Conservation (phyloP, 2,329 filamentous ascomycete genomes). For the Cordyceps fumosorosea region DNA sequence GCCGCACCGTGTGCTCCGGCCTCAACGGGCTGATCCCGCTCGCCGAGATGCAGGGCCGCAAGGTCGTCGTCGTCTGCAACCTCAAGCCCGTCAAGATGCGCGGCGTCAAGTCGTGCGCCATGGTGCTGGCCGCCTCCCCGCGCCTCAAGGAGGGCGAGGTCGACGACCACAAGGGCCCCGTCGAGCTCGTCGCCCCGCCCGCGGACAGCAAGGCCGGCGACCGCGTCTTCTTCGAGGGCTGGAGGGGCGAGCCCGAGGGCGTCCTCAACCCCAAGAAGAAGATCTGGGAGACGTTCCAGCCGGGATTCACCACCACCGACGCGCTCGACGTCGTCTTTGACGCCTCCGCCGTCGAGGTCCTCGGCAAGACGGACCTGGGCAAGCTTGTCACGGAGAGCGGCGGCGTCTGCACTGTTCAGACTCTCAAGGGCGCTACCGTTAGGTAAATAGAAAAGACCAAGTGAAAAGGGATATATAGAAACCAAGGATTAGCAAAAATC, state of each 20-base stretch:
- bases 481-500: not conserved
- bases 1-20: slow-evolving; percentile 93
- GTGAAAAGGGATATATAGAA: not conserved
- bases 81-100: slow-evolving; percentile 99
- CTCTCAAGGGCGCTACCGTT: slow-evolving; percentile 72
- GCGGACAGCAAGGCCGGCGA: slow-evolving; percentile 74
- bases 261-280: slow-evolving; percentile 99
- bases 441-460: slow-evolving; percentile 47
- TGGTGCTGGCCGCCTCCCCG: slow-evolving; percentile 96
- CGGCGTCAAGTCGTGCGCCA: slow-evolving; percentile 68
- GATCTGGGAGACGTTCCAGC: slow-evolving; percentile 95
- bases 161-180: slow-evolving; percentile 78
- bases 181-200: slow-evolving; percentile 86
- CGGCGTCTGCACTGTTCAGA: slow-evolving; percentile 77
- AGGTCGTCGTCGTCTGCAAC: slow-evolving; percentile 93
- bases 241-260: slow-evolving; percentile 86
- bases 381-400: slow-evolving; percentile 71
- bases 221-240: slow-evolving; percentile 88
- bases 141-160: slow-evolving; percentile 72
- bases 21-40: slow-evolving; percentile 89
- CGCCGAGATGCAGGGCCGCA: slow-evolving; percentile 93
- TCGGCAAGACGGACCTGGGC: slow-evolving; percentile 61
- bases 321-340: slow-evolving; percentile 81
- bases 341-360: slow-evolving; percentile 65
- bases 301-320: slow-evolving; percentile 87